Evolutionary conservation across 495 filamentous ascomycete species (phyloP), one percentile per base, ranked within the genome.

Genomic region (Lentithecium fluviatile): DNA sequence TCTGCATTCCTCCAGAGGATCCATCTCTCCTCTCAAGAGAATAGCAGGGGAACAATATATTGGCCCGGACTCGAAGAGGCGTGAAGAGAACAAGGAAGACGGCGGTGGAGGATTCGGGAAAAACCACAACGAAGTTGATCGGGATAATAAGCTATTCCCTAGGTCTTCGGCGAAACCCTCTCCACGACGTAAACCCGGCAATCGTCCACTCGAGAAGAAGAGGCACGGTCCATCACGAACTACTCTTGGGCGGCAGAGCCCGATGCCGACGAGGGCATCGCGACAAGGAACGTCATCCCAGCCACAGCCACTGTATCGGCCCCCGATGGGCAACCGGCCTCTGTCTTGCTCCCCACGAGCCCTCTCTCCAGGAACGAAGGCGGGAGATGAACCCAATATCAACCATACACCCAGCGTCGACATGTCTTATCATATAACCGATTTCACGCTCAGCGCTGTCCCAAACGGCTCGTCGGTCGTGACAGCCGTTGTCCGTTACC

Each of bases 401-500:
- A 36, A 46, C 26, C 17, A 47, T 56, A 20, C 25, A 56, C 24
- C 40, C 25, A 46, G 53, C 29, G 38, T 34, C 52, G 45, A 24
- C 43, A 56, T 48, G 23, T 17, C 53, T 48, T 56, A 56, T 56
- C 53, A 61, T 49, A 61, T 61, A 61, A 61, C 58, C 40, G 42
- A 61, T 61, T 21, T 61, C 48, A 46, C 58, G 2, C 51, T 19
- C 48, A 52, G 37, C 38, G 38, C 32, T 42, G 25, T 54, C 19
- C 51, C 42, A 55, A 19, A 61, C 29, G 45, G 50, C 50, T 53
- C 38, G 42, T 46, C 51, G 19, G 45, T 55, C 26, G 51, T 55
- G 40, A 46, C 58, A 43, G 58, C 40, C 38, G 38, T 25, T 48
- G 50, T 61, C 6, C 42, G 26, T 54, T 55, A 42, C 43, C 45